Percentiles rank a stretch among this genome's conserved stretches.
Evolutionary conservation across 2,329 filamentous ascomycete genomes (phyloP).

Genomic region (Sporothrix luriei): DNA sequence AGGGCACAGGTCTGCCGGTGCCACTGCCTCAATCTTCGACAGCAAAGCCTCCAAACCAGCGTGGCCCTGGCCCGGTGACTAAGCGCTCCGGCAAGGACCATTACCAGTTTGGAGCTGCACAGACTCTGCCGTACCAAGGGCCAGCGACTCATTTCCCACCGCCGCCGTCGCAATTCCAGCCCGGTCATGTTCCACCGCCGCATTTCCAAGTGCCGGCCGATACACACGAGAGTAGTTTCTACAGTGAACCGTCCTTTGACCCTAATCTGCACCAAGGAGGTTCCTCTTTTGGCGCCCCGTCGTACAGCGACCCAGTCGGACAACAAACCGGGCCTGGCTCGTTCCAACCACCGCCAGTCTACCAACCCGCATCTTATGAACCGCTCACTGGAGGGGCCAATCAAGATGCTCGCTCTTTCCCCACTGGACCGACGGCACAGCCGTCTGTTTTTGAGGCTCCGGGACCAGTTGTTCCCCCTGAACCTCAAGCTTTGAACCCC

Average conservation of each 20-base stretch:
- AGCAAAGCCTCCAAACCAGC: not conserved
- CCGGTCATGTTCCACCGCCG: not conserved
- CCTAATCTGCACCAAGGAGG: not conserved
- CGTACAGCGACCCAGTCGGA: not conserved
- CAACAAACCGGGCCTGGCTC: not conserved
- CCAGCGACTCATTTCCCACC: not conserved
- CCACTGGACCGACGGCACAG: not conserved
- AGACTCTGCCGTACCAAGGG: not conserved
- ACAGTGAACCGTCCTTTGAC: not conserved
- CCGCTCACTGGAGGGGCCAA: not conserved
- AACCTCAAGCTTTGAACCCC: not conserved
- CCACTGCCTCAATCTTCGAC: constrained; percentile 18
- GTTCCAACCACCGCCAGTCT: not conserved
- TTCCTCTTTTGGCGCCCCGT: not conserved
- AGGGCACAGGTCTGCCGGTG: constrained; percentile 35
- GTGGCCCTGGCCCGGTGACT: not conserved
- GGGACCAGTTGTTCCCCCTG: not conserved
- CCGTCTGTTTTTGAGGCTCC: not conserved
- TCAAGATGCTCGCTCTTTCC: not conserved
- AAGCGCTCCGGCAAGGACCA: not conserved
- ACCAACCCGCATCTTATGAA: not conserved
- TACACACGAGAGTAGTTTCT: too few species aligned
- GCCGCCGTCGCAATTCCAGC: not conserved
- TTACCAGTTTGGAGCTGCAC: not conserved
- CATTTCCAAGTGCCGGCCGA: not conserved